Percentiles rank a stretch among this genome's conserved stretches.
phyloP scores from a whole-genome alignment of 176 grass and related monocot species.

The Areca catechu region DNA sequence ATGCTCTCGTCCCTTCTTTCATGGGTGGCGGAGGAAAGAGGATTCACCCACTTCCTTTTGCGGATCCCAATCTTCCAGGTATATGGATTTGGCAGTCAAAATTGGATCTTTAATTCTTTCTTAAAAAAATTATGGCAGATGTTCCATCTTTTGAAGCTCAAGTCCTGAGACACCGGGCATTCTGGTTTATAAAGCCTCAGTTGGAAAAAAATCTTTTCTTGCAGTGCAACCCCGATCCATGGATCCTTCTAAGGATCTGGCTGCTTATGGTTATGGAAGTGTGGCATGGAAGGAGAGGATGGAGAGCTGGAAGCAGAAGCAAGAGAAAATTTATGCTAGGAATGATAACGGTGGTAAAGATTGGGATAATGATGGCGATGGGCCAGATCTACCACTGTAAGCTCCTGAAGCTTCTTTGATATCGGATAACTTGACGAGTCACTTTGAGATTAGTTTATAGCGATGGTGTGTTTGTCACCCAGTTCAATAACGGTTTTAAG shows the following conservation, averaged over 20 bases:
- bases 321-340: slow-evolving; percentile 45
- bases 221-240: slow-evolving; percentile 91
- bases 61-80: slow-evolving; percentile 72
- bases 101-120: not conserved
- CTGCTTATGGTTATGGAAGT: slow-evolving; percentile 81
- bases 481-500: too few relatives aligned
- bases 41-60: slow-evolving; percentile 78
- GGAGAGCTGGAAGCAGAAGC: slow-evolving; percentile 88
- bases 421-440: too few relatives aligned
- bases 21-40: slow-evolving; percentile 70
- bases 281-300: slow-evolving; percentile 85
- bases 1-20: slow-evolving; percentile 84
- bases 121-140: too few relatives aligned
- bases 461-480: too few relatives aligned
- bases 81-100: not conserved
- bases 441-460: too few relatives aligned
- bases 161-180: too few relatives aligned
- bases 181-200: too few relatives aligned
- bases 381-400: slow-evolving; percentile 75
- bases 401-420: not conserved
- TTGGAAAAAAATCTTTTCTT: not conserved
- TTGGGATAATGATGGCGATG: slow-evolving; percentile 55
- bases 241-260: slow-evolving; percentile 94
- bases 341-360: slow-evolving; percentile 43
- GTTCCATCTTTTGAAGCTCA: too few relatives aligned